Evolutionary conservation across 2,329 filamentous ascomycete genomes (phyloP).

Genomic region (Fusarium domesticum): DNA sequence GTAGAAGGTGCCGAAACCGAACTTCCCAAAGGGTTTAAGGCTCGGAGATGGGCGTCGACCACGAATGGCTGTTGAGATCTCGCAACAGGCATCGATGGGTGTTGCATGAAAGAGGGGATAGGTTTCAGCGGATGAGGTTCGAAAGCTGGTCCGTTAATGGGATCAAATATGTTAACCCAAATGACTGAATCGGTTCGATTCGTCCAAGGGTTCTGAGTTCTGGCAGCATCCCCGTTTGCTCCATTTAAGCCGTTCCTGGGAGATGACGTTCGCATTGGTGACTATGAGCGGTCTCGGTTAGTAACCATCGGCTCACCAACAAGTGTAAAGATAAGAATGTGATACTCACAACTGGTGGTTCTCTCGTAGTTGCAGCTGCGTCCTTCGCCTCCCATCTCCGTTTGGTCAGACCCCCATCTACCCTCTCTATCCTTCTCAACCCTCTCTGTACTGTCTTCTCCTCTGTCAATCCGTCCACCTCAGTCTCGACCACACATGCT

Average conservation of each 20-base stretch:
- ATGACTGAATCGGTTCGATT: constrained; percentile 35
- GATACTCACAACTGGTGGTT: constrained; percentile 5
- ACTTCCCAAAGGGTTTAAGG: constrained; percentile 6
- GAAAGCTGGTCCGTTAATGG: constrained; percentile 46
- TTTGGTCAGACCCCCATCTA: constrained; percentile 47
- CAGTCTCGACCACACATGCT: constrained; percentile 42
- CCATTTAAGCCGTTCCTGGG: constrained; percentile 5
- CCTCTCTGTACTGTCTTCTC: constrained; percentile 40
- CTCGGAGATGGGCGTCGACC: constrained; percentile 13
- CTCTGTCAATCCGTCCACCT: constrained; percentile 34
- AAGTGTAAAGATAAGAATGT: background rate
- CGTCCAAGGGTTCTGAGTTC: background rate
- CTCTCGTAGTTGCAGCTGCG: constrained; percentile 12
- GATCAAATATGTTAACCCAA: constrained; percentile 51
- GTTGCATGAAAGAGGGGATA: constrained; percentile 47
- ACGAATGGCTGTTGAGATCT: constrained; percentile 8
- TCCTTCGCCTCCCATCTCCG: constrained; percentile 41
- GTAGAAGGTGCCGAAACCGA: constrained; percentile 5
- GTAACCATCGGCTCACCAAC: background rate
- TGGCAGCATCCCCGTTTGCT: constrained; percentile 5
- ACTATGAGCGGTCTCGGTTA: constrained; percentile 7
- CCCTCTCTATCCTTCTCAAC: constrained; percentile 41
- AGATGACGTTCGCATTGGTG: constrained; percentile 2
- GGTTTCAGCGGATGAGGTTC: constrained; percentile 49
- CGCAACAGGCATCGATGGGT: constrained; percentile 18